phyloP scores from a whole-genome alignment of 2,329 filamentous ascomycete species.

The Harringtonia aguacate region DNA sequence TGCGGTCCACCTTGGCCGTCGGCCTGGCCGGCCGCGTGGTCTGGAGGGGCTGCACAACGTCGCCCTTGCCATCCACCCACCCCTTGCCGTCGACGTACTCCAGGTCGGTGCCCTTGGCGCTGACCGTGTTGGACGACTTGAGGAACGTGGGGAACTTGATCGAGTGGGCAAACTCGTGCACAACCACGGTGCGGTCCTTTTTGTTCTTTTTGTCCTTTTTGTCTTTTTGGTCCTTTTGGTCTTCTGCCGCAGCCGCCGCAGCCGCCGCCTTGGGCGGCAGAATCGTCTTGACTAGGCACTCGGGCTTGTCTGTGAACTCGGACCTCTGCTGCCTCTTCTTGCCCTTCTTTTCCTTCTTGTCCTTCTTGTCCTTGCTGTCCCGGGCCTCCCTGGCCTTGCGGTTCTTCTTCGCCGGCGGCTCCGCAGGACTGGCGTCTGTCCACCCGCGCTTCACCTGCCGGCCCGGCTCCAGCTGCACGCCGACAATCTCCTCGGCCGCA shows the following conservation, averaged over 20 bases:
- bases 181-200: constrained; percentile 42
- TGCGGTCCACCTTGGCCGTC: background rate
- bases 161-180: constrained; percentile 87
- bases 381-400: background rate
- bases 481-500: constrained; percentile 36
- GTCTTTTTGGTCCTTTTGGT: constrained; percentile 1
- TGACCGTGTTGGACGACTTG: constrained; percentile 39
- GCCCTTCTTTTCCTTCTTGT: constrained; percentile 20
- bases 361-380: constrained; percentile 20
- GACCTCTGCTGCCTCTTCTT: constrained; percentile 49
- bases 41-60: constrained; percentile 54
- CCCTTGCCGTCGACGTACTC: constrained; percentile 77
- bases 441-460: constrained; percentile 83
- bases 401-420: background rate
- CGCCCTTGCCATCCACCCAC: constrained; percentile 74
- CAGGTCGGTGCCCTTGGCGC: constrained; percentile 24
- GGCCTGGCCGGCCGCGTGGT: constrained; percentile 15
- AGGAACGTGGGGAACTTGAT: constrained; percentile 75
- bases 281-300: constrained; percentile 77
- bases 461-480: constrained; percentile 60
- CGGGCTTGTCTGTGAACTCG: constrained; percentile 69
- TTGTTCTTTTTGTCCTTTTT: constrained; percentile 34
- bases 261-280: constrained; percentile 42
- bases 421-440: constrained; percentile 46
- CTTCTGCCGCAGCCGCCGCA: constrained; percentile 1